Percentiles rank a stretch among this genome's conserved stretches.
Conservation (phyloP, 176 grass and related monocot species). For the maize (Zea mays) region DNA sequence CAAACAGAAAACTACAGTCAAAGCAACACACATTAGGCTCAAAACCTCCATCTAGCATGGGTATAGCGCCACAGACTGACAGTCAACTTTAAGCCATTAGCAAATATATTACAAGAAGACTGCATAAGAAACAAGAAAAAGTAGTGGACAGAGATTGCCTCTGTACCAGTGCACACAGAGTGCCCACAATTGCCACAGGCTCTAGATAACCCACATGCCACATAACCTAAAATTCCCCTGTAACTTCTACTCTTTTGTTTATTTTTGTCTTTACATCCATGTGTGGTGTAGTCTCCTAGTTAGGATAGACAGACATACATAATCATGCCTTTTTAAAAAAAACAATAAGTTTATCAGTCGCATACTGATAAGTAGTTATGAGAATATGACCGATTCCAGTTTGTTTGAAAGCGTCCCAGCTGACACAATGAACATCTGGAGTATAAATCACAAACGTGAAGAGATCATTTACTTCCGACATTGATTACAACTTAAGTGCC, state of each 20-base stretch:
- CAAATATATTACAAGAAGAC: background rate
- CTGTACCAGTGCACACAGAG: background rate
- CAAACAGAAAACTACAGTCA: background rate
- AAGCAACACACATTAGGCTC: background rate
- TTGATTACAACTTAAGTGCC: background rate
- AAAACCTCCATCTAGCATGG: background rate
- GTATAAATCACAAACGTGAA: background rate
- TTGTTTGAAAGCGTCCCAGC: too few species aligned
- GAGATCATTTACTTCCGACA: background rate
- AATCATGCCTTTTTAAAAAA: background rate
- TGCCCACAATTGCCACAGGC: background rate
- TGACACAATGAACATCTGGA: background rate
- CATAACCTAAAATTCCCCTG: background rate
- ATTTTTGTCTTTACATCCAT: background rate
- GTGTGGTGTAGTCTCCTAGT: background rate
- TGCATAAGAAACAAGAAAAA: background rate
- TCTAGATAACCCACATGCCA: background rate
- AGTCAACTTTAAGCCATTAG: background rate
- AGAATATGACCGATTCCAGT: too few species aligned
- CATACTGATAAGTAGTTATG: too few species aligned
- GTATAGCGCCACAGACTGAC: background rate
- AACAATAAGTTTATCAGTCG: background rate
- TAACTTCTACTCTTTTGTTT: background rate
- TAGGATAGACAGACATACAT: too few species aligned
- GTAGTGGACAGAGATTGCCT: background rate